Conservation (phyloP, 1,139 yeast genomes). For the Saccharomycopsis hybrid region DNA sequence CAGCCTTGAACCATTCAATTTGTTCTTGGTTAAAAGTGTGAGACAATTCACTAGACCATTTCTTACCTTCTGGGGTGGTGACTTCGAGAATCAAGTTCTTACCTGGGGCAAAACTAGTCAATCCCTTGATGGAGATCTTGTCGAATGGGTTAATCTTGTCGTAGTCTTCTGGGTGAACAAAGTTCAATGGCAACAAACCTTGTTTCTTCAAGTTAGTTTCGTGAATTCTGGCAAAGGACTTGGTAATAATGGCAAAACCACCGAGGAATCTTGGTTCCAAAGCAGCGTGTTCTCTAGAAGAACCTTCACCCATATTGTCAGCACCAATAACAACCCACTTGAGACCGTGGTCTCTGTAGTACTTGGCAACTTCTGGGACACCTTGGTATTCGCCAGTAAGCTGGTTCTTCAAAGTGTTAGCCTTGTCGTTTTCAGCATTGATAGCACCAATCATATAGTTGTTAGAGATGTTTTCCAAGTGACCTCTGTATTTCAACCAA, state of each 20-base stretch:
- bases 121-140: slow-evolving; percentile 81
- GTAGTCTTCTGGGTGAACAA: slow-evolving; percentile 80
- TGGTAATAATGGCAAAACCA: slow-evolving; percentile 94
- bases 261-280: slow-evolving; percentile 99
- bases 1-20: slow-evolving; percentile 98
- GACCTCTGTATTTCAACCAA: slow-evolving; percentile 99
- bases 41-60: slow-evolving; percentile 84
- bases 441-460: slow-evolving; percentile 99
- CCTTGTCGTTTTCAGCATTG: no score
- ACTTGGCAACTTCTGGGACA: slow-evolving; percentile 94
- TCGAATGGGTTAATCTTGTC: slow-evolving; percentile 91
- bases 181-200: slow-evolving; percentile 96
- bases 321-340: slow-evolving; percentile 99
- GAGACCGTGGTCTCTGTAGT: slow-evolving; percentile 88
- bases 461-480: slow-evolving; percentile 96
- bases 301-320: slow-evolving; percentile 99
- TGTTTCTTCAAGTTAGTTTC: slow-evolving; percentile 95
- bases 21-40: slow-evolving; percentile 96
- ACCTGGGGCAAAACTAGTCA: slow-evolving; percentile 87
- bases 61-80: slow-evolving; percentile 76
- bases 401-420: no score
- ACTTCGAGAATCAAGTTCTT: slow-evolving; percentile 82
- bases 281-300: slow-evolving; percentile 99
- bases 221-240: slow-evolving; percentile 96
- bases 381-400: slow-evolving; percentile 90